These are phyloP conservation scores for Paramyrothecium roridum DNA, from an alignment of 2,329 filamentous ascomycete genomes.

Conservation along the genomic window DNA sequence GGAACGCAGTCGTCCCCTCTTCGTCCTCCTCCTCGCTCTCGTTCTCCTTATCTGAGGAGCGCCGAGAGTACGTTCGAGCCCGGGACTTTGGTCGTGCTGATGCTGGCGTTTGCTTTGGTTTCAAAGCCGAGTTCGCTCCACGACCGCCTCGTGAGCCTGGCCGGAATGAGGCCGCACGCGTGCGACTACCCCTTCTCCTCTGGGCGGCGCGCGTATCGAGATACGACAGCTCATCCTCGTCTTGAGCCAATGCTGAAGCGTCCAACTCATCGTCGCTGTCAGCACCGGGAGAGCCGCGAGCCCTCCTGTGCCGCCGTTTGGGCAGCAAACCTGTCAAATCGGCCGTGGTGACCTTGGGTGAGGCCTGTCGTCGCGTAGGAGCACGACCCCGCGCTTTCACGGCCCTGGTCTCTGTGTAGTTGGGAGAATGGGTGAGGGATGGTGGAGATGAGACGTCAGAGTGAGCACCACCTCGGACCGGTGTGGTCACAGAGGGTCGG, in stretches of 20 bases:
- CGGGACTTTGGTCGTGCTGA: constrained; percentile 18
- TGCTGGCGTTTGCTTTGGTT: constrained; percentile 16
- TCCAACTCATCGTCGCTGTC: constrained; percentile 47
- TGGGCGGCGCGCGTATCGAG: constrained; percentile 32
- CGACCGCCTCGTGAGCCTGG: constrained; percentile 22
- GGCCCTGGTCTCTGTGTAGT: constrained; percentile 33
- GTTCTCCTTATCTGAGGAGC: constrained; percentile 59
- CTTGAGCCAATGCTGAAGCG: constrained; percentile 42
- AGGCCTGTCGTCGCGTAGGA: constrained; percentile 27
- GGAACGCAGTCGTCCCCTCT: constrained; percentile 33
- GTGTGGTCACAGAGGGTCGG: constrained; percentile 32
- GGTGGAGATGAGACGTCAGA: constrained; percentile 62
- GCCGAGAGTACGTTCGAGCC: constrained; percentile 47
- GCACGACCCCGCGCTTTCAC: constrained; percentile 27
- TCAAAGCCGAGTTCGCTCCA: constrained; percentile 15
- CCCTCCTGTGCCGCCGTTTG: constrained; percentile 42
- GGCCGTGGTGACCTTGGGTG: constrained; percentile 48
- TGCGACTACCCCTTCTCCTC: constrained; percentile 28
- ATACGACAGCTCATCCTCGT: constrained; percentile 56
- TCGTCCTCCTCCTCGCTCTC: constrained; percentile 31
- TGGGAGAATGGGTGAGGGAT: constrained; percentile 65
- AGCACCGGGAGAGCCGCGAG: constrained; percentile 34
- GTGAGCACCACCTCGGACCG: constrained; percentile 29
- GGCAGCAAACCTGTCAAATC: constrained; percentile 53
- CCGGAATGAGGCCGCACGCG: constrained; percentile 19